A percentile compares a stretch with the other conserved stretches of the same genome.
Conservation (phyloP, 2,329 filamentous ascomycete species). For the Claviceps humidiphila region DNA sequence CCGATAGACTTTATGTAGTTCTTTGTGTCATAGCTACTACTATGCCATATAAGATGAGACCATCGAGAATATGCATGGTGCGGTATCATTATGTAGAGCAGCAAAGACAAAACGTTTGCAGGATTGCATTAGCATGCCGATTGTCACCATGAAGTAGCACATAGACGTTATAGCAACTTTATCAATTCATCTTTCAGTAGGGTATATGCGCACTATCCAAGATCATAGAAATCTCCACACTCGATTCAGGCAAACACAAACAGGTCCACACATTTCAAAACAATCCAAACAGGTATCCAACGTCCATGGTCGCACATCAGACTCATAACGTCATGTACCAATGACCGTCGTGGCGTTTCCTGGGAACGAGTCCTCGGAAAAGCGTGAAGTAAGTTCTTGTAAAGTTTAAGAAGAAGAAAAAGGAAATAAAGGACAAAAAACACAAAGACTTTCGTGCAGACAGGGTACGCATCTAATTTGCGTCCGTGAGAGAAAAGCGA, state of each 20-base stretch:
- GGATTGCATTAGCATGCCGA: no score
- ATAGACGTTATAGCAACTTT: background rate
- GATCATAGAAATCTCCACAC: background rate
- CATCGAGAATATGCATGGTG: no score
- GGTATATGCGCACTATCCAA: conserved; percentile 4
- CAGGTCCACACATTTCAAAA: background rate
- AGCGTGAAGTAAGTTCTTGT: no score
- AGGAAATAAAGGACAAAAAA: background rate
- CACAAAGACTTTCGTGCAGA: background rate
- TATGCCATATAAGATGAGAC: no score
- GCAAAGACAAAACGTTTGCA: no score
- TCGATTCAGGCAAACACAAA: background rate
- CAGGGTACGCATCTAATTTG: background rate
- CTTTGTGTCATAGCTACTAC: no score
- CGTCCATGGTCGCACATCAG: background rate
- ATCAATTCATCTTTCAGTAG: background rate
- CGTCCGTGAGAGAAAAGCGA: background rate
- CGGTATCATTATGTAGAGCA: no score
- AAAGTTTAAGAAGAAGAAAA: background rate
- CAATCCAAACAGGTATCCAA: no score
- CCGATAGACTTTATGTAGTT: no score
- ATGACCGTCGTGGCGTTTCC: background rate
- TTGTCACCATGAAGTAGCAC: no score
- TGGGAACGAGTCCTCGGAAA: no score
- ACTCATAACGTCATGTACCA: background rate